Base-by-base conservation (phyloP, 371 early-diverging fungal genomes). In the Dinochytrium kinnereticum region DNA sequence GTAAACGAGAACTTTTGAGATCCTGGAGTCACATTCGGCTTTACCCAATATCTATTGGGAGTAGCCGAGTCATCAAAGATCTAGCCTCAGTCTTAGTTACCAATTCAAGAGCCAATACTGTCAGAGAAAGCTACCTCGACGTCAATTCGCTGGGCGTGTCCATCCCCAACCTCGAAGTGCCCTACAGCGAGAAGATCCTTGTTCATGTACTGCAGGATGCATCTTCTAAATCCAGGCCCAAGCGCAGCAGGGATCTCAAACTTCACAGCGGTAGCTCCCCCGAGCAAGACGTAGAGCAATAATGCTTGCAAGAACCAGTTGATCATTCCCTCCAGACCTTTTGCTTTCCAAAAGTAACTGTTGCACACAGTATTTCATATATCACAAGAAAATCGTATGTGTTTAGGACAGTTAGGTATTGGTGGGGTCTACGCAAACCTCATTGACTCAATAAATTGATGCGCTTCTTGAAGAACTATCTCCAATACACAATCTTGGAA, bases 181-280 rank as follows among this genome's bases (percentile, higher is more conserved):
- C 90, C 90, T 31, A 90, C 85, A n/a, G 93, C 93, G 69, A 91
- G 84, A 2, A 89, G 90, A 75, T 91, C 90, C 59, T 85, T 84
- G 1, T 89, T 78, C 17, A 94, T 91, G 81, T 88, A 92, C 76
- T 93, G 92, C 17, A 90, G 87, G 57, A 96, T 76, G 75, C 96
- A 96, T 72, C 72, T 81, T 71, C 64, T 70, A 68, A 19, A 78
- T 72, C 71, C 80, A 66, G 30, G 74, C 73, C 24, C 82, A 78
- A 15, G 85, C 68, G 65, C 75, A 26, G 92, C 93, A 15, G 76
- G 71, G 64, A 95, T 76, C 53, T 93, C 91, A 79, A 95, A 95
- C 78, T 92, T 91, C 69, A 95, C 79, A 53, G 92, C 94, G 36
- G 70, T 38, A 69, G 77, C 30, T 76, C 24, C 24, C 80, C 70